Base-by-base conservation (phyloP, 495 filamentous ascomycete genomes). In the Friedmanniomyces simplex region DNA sequence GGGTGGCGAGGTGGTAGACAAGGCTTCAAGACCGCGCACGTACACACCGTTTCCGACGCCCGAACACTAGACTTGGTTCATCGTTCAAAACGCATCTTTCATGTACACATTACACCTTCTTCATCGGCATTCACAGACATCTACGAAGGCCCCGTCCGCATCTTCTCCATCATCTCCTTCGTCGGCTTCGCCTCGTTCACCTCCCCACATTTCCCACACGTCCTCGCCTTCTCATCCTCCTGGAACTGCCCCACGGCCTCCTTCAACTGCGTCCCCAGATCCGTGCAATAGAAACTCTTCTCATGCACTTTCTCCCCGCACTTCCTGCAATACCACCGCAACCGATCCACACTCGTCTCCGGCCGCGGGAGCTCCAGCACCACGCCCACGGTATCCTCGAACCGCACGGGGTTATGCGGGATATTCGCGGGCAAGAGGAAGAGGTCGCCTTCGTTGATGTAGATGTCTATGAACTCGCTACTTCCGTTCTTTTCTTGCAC, bases 251-350 rank as follows among this genome's bases (percentile, higher is more conserved):
- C 82, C 30, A 98, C 91, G 6, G 91, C 94, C 55, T 79, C 83
- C 77, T 96, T 98, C 57, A 98, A 90, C 78, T 98, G 93, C 42
- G 88, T 95, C n/a, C 93, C 93, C 51, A 98, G 70, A 71, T 98
- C 86, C 45, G 85, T 89, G 66, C 89, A 95, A 65, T 91, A 81
- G 68, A 98, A 98, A 6, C 77, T 72, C 39, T 83, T 85, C 75
- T 97, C 91, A 71, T 91, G 83, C 3, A 98, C 91, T 49, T 93
- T 70, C 57, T 78, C 76, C 16, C 73, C 71, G 67, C 89, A 95
- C 11, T 67, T 69, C 65, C 79, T 77, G 65, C 88, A 93, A 70
- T 97, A 98, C 93, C 93, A 98, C 24, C 91, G 76, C 76, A 98
- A 82, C 45, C 76, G 76, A 77, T 98, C 93, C 25, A 89, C 63